A percentile compares a stretch with the other conserved stretches of the same genome.
Conservation (phyloP, 1,284 basidiomycete genomes). For the Papiliotrema flavescens region DNA sequence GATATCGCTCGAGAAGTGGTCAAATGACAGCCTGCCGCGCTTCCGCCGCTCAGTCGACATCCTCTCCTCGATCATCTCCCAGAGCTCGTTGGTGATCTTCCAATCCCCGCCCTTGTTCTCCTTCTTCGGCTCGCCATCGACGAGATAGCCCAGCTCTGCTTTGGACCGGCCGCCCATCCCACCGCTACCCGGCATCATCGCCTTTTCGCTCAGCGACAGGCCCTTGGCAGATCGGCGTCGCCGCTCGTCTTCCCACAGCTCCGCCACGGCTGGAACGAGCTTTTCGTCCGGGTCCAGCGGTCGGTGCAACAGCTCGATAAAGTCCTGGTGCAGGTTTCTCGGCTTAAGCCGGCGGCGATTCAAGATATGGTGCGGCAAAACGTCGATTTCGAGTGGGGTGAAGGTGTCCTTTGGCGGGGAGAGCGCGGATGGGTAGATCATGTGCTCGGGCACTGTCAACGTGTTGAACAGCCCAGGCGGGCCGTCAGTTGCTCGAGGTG, state of each 20-base stretch:
- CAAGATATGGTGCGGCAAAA: constrained; percentile 73
- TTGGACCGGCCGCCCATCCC: constrained; percentile 41
- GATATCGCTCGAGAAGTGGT: constrained; percentile 33
- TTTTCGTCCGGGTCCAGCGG: constrained; percentile 60
- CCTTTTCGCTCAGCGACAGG: constrained; percentile 26
- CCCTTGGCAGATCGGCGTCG: constrained; percentile 64
- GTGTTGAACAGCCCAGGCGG: constrained; percentile 27
- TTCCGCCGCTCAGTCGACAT: constrained; percentile 49
- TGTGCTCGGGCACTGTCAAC: constrained; percentile 28
- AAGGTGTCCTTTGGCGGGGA: constrained; percentile 63
- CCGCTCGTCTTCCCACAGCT: constrained; percentile 93
- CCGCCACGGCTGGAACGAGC: constrained; percentile 79
- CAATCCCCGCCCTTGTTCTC: constrained; percentile 47
- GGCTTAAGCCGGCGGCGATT: constrained; percentile 68
- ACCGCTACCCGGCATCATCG: constrained; percentile 44
- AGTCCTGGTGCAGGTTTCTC: constrained; percentile 70
- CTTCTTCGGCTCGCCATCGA: constrained; percentile 20
- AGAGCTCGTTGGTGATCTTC: constrained; percentile 39
- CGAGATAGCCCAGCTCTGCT: constrained; percentile 41
- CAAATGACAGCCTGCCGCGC: constrained; percentile 36
- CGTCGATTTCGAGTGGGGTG: constrained; percentile 79
- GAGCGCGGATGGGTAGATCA: constrained; percentile 42
- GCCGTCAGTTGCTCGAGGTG: constrained; percentile 12
- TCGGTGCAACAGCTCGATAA: constrained; percentile 59
- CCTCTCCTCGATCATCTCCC: constrained; percentile 41